phyloP scores from a whole-genome alignment of 129 eudicot species.

The Escallonia rubra region DNA sequence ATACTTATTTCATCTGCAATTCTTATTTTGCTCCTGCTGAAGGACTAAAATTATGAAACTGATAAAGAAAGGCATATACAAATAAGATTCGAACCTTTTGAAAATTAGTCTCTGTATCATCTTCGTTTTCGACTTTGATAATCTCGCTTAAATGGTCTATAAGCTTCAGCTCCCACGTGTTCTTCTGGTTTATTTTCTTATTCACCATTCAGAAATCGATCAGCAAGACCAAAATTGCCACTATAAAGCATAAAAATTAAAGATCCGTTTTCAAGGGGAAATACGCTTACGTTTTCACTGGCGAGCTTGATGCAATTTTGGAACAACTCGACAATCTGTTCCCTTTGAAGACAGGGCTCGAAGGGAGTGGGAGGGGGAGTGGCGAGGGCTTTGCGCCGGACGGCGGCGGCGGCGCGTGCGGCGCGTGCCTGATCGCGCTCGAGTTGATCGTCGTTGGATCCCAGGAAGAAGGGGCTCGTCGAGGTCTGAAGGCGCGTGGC shows the following conservation, averaged over 20 bases:
- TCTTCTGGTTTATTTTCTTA: slow-evolving; percentile 94
- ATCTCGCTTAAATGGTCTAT: slow-evolving; percentile 82
- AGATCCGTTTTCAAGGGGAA: no score
- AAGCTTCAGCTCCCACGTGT: slow-evolving; percentile 86
- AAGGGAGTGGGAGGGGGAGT: slow-evolving; percentile 17
- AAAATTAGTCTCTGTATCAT: slow-evolving; percentile 73
- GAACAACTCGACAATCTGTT: slow-evolving; percentile 65
- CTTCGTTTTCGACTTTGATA: slow-evolving; percentile 62
- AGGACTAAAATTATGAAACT: background rate
- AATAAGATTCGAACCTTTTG: slow-evolving; percentile 49
- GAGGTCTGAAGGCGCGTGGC: slow-evolving; percentile 19
- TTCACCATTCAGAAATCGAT: background rate
- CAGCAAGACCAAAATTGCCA: no score
- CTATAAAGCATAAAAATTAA: no score
- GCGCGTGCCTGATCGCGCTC: slow-evolving; percentile 68
- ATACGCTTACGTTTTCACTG: slow-evolving; percentile 59
- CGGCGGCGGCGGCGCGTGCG: slow-evolving; percentile 67
- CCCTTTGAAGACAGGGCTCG: slow-evolving; percentile 42
- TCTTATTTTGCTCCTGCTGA: background rate
- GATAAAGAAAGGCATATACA: background rate
- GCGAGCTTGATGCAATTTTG: slow-evolving; percentile 85
- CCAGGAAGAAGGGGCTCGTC: slow-evolving; percentile 39
- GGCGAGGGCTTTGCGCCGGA: slow-evolving; percentile 43
- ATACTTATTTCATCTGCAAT: no score
- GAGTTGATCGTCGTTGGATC: slow-evolving; percentile 53